Base-by-base conservation (phyloP, 257 asterid species). In the Nicotiana tabacum region DNA sequence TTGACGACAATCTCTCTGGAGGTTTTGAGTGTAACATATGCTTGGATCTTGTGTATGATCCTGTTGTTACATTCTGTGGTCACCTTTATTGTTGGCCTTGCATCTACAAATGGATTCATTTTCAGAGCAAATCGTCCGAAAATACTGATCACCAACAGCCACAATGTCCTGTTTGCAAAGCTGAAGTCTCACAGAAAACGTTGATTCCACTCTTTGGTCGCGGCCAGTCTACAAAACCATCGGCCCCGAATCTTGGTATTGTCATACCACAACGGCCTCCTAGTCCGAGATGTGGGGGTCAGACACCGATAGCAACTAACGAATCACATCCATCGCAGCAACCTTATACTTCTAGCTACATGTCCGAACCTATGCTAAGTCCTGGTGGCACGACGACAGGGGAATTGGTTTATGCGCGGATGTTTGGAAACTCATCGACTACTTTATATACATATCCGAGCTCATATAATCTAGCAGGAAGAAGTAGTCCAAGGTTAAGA, bases 41-140 rank as follows among this genome's bases (percentile, higher is more conserved):
- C 85, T 87, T 94, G 5, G 97, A 91, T 66, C 67, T 86, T 3
- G 94, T 88, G 67, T 90, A 85, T 53, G 98, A 94, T 80, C 98
- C 95, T 0, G 95, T 94, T 7, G 93, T 94, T 66, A 92, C 97
- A 0, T 83, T 94, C 29, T 91, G 98, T 1, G 96, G 98, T 21
- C 96, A 94, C 85, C 92, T 94, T 78, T 94, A 88, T 27, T 94
- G 98, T 35, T 94, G 98, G 97, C 95, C 96, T 1, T 94, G 97
- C 56, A 92, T 94, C 37, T 94, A 94, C 89, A 86, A 85, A 57
- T 94, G 96, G 98, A 90, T 92, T 11, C 85, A 81, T 70, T 83
- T 69, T 62, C 89, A 82, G 13, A 82, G 81, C 1, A 6, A 66
- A 27, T 83, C 88, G 33, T 29, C 69, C 3, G 88, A 89, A 24